These are phyloP conservation scores for Taxillus chinensis DNA, from an alignment of 164 flowering plant genomes.

Conservation along the genomic window DNA sequence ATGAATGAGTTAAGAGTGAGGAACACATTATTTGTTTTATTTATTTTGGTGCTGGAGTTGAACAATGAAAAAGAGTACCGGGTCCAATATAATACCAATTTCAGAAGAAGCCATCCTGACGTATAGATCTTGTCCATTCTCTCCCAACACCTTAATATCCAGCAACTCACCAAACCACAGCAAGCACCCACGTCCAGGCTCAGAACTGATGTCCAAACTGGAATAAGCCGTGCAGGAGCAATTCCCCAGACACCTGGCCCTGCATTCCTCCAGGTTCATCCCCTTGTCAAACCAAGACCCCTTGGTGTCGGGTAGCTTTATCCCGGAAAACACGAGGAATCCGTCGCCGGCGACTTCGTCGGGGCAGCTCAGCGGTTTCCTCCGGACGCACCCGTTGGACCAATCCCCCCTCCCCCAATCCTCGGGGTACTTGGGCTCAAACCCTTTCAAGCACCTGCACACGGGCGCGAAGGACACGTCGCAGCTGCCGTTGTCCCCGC, in stretches of 20 bases:
- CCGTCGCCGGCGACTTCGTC: conserved; percentile 7
- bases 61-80: not conserved
- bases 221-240: conserved; percentile 32
- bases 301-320: conserved; percentile 29
- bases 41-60: no score
- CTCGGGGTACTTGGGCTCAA: not conserved
- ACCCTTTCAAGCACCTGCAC: not conserved
- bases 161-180: conserved; percentile 24
- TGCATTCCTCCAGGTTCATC: conserved; percentile 16
- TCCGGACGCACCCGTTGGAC: not conserved
- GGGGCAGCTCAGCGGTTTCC: not conserved
- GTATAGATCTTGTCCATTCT: conserved; percentile 21
- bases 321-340: conserved; percentile 8
- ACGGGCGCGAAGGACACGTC: not conserved
- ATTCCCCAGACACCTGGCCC: conserved; percentile 18
- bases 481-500: not conserved
- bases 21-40: no score
- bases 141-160: conserved; percentile 12
- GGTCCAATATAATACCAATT: conserved; percentile 5
- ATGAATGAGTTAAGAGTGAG: no score
- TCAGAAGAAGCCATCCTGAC: conserved; percentile 9
- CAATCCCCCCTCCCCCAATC: not conserved
- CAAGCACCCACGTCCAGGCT: conserved; percentile 17
- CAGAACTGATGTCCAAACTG: conserved; percentile 10
- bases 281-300: conserved; percentile 4